Evolutionary conservation across 306 rosid species (phyloP).

Genomic region (Fagus crenata): DNA sequence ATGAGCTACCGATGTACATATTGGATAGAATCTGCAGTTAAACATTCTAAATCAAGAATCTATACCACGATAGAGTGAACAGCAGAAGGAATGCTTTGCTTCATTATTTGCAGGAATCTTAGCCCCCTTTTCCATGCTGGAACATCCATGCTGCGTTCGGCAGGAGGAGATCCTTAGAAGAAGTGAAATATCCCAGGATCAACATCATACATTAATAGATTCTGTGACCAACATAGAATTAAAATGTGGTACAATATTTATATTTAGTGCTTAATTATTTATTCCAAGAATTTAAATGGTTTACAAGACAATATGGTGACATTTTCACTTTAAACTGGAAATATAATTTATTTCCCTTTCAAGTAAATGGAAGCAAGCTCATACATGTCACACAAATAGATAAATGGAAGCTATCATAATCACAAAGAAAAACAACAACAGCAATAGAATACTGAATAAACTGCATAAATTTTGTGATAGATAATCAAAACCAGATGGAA

Average conservation of each 20-base stretch:
- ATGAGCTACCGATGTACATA: not conserved
- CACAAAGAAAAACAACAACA: not conserved
- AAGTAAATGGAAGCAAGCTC: not conserved
- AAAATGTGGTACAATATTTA: slow-evolving; percentile 8
- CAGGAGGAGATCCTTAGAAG: slow-evolving; percentile 99
- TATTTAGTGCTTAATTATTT: slow-evolving; percentile 3
- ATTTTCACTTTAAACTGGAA: not conserved
- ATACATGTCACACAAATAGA: not conserved
- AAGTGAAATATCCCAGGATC: slow-evolving; percentile 88
- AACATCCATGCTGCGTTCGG: slow-evolving; percentile 99
- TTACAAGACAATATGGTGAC: not conserved
- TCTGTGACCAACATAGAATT: slow-evolving; percentile 31
- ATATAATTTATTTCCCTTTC: not conserved
- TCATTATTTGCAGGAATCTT: slow-evolving; percentile 63
- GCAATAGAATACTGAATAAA: slow-evolving; percentile 6
- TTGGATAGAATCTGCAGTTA: slow-evolving; percentile 15
- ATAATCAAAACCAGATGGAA: slow-evolving; percentile 26
- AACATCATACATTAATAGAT: slow-evolving; percentile 60
- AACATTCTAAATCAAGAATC: slow-evolving; percentile 27
- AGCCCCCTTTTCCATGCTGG: slow-evolving; percentile 86
- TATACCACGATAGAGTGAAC: slow-evolving; percentile 95
- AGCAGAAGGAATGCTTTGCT: slow-evolving; percentile 72
- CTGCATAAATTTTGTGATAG: not conserved
- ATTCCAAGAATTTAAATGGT: not conserved
- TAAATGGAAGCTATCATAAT: not conserved